Base-by-base conservation (phyloP, 2,329 filamentous ascomycete species). In the Stylonectria norvegica region DNA sequence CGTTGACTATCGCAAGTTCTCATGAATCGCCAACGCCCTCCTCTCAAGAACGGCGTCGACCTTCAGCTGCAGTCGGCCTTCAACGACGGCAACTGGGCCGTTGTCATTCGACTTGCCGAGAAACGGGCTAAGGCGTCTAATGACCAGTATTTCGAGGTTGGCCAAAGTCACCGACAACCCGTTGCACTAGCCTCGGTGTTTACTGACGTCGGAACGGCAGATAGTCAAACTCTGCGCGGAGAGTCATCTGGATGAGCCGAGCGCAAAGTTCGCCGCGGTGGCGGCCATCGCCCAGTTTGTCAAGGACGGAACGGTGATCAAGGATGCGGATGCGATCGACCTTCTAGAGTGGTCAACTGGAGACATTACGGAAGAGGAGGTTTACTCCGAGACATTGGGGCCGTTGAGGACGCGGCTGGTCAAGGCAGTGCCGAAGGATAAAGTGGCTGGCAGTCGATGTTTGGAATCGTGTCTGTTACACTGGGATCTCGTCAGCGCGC, bases 81-180 rank as follows among this genome's bases (percentile, higher is more conserved):
- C 41, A 65, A 67, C 28, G 73, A 77, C 38, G 66, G 70, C 36
- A 76, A 75, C 58, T 81, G 76, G 77, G 50, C 64, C 14, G 62
- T 63, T 12, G 75, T 71, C 38, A 63, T 71, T 18, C 73, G 71
- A 19, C 64, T 79, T 11, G 76, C 77, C 11, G 71, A 75, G 46
- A 73, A 76, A 59, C 65, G 73, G 19, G 63, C 65, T 41, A 70
- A 69, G 49, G 59, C 65, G 2, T 66, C 65, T 29, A 75, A 76
- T 36, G 76, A 79, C 29, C 64, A 71, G 6, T 81, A 80, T 53
- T 80, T 74, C 50, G 69, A 78, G 63, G 75, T 79, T 52, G 43
- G 66, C 35, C 27, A 22, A 11, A 22, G 4, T 19, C 14, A 7
- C 15, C 20, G 8, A 27, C 25, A 35, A 27, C 30, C 14, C 11